These are phyloP conservation scores for Magnaporthiopsis incrustans DNA, from an alignment of 2,329 filamentous ascomycete species.

Conservation along the genomic window DNA sequence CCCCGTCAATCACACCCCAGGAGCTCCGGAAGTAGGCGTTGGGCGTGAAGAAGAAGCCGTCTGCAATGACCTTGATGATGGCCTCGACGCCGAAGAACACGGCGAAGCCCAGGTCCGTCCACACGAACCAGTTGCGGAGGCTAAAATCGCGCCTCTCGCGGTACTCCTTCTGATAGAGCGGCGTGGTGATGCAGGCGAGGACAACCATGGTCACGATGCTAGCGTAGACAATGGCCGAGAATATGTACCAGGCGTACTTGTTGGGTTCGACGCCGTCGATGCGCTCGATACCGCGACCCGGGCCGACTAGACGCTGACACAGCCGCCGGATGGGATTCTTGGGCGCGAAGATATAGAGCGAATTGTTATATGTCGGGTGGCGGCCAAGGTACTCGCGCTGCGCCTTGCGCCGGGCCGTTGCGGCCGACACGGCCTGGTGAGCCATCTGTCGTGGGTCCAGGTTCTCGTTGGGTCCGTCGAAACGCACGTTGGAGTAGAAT, in stretches of 20 bases:
- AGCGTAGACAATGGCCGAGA: slow-evolving; percentile 89
- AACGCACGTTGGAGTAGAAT: slow-evolving; percentile 71
- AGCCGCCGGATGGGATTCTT: slow-evolving; percentile 68
- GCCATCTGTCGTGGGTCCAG: slow-evolving; percentile 84
- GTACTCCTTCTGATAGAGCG: slow-evolving; percentile 86
- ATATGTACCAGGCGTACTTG: slow-evolving; percentile 82
- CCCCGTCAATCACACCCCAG: slow-evolving; percentile 91
- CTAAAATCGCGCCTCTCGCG: slow-evolving; percentile 52
- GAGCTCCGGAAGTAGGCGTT: slow-evolving; percentile 95
- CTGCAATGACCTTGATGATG: slow-evolving; percentile 84
- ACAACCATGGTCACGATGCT: slow-evolving; percentile 97
- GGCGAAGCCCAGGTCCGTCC: slow-evolving; percentile 86
- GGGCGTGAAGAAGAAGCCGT: slow-evolving; percentile 92
- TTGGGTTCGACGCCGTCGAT: slow-evolving; percentile 87
- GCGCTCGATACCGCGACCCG: slow-evolving; percentile 76
- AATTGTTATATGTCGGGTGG: slow-evolving; percentile 87
- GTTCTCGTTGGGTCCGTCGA: slow-evolving; percentile 67
- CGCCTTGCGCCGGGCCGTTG: slow-evolving; percentile 73
- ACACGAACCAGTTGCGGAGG: slow-evolving; percentile 84
- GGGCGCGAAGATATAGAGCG: slow-evolving; percentile 78
- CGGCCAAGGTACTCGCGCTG: slow-evolving; percentile 84
- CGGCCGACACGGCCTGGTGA: slow-evolving; percentile 77
- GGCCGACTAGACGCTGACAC: slow-evolving; percentile 86
- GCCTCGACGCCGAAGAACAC: slow-evolving; percentile 80
- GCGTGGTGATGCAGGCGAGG: slow-evolving; percentile 88